These are phyloP conservation scores for Solanum sejunctum DNA, from an alignment of 257 asterid genomes.

Conservation along the genomic window DNA sequence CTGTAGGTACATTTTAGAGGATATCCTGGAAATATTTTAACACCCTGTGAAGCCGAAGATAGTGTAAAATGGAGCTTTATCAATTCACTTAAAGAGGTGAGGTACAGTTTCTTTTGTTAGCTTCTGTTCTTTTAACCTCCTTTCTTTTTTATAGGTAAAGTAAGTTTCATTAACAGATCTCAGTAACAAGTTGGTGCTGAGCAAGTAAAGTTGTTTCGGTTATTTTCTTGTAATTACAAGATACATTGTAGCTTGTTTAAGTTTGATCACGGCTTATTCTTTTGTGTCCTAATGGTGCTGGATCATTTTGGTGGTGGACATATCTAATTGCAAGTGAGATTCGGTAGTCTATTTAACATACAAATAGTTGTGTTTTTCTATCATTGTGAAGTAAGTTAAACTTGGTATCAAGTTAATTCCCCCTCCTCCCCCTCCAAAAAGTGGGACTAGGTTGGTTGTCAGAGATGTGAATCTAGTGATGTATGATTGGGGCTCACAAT, in stretches of 20 bases:
- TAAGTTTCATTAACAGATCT: background rate
- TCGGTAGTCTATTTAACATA: background rate
- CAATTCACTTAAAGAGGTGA: constrained; percentile 92
- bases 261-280: background rate
- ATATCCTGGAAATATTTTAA: constrained; percentile 64
- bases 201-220: background rate
- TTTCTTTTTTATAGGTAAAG: background rate
- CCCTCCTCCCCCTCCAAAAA: background rate
- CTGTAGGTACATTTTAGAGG: constrained; percentile 95
- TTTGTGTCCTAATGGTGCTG: background rate
- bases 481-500: background rate
- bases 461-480: background rate
- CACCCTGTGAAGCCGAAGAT: constrained; percentile 95
- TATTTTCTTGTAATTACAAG: background rate
- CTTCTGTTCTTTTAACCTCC: background rate
- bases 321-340: background rate
- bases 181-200: background rate
- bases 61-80: constrained; percentile 89
- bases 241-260: background rate
- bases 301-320: background rate
- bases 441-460: background rate
- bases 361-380: background rate
- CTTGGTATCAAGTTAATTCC: background rate
- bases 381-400: background rate
- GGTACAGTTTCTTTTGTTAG: constrained; percentile 15